phyloP scores from a whole-genome alignment of 129 eudicot genomes.

The Tagetes patula region DNA sequence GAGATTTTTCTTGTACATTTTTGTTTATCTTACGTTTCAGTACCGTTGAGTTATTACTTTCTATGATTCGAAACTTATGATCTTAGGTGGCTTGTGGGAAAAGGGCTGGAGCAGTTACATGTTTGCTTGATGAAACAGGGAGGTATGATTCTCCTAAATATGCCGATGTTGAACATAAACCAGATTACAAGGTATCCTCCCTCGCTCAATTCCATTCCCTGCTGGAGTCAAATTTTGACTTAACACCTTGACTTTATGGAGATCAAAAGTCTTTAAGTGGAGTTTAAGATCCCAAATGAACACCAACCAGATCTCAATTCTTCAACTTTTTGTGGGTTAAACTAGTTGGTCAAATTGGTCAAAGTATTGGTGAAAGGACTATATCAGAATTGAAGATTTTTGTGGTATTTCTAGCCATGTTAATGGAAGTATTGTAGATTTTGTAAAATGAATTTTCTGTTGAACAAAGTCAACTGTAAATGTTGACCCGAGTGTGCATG shows the following conservation, averaged over 20 bases:
- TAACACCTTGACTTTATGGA: conserved; percentile 46
- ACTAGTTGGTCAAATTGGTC: background rate
- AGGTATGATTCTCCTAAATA: conserved; percentile 79
- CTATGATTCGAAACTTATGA: conserved; percentile 16
- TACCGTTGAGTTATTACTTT: background rate
- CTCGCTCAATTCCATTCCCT: conserved; percentile 62
- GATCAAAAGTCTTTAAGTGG: conserved; percentile 5
- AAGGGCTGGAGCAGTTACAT: conserved; percentile 87
- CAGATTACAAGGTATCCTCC: conserved; percentile 93
- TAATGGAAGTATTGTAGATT: conserved; percentile 13
- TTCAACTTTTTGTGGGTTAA: conserved; percentile 12
- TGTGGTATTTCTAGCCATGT: conserved; percentile 10
- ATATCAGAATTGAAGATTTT: background rate
- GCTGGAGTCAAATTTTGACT: conserved; percentile 66
- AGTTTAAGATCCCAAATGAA: background rate
- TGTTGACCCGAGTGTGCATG: background rate
- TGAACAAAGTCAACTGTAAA: conserved; percentile 19
- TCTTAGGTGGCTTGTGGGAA: conserved; percentile 96
- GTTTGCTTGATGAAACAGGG: conserved; percentile 96
- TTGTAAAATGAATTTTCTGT: conserved; percentile 16
- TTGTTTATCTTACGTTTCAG: background rate
- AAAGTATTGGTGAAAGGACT: conserved; percentile 10
- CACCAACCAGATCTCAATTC: background rate
- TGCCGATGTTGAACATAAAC: conserved; percentile 63
- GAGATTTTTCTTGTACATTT: too few species aligned